phyloP scores from a whole-genome alignment of 306 rosid species.

The Cucurbita ficifolia region DNA sequence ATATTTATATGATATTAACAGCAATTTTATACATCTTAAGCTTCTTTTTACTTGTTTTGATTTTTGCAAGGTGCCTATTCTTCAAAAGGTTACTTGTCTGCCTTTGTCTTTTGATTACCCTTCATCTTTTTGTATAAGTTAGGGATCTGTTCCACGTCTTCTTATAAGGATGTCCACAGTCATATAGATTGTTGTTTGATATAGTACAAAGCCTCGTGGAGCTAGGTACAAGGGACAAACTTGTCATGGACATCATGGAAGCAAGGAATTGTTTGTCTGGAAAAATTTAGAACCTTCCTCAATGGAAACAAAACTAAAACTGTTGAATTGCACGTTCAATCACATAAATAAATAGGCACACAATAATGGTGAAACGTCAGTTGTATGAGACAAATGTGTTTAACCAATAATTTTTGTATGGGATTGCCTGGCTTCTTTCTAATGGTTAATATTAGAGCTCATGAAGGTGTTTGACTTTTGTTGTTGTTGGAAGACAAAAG shows the following conservation, averaged over 20 bases:
- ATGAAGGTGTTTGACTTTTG: slow-evolving; percentile 1
- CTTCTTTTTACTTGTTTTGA: neutral
- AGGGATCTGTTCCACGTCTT: neutral
- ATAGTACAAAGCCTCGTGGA: neutral
- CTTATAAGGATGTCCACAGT: neutral
- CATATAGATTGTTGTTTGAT: neutral
- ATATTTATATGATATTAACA: neutral
- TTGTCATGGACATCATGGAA: neutral
- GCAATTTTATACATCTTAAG: neutral
- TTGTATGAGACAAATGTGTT: neutral
- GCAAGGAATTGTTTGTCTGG: neutral
- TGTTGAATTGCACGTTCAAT: neutral
- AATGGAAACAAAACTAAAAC: neutral
- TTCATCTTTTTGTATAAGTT: neutral
- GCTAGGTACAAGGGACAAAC: neutral
- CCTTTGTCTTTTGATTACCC: neutral
- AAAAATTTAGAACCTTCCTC: neutral
- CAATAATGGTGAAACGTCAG: neutral
- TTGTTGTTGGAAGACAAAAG: neutral
- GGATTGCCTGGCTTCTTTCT: neutral
- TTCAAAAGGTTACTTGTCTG: neutral
- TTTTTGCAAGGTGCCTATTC: neutral
- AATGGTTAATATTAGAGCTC: neutral
- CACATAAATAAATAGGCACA: neutral
- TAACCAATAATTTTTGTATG: neutral